Evolutionary conservation across 2,329 filamentous ascomycete species (phyloP), one percentile per base, ranked within the genome.

Genomic region (Alternaria viburni): DNA sequence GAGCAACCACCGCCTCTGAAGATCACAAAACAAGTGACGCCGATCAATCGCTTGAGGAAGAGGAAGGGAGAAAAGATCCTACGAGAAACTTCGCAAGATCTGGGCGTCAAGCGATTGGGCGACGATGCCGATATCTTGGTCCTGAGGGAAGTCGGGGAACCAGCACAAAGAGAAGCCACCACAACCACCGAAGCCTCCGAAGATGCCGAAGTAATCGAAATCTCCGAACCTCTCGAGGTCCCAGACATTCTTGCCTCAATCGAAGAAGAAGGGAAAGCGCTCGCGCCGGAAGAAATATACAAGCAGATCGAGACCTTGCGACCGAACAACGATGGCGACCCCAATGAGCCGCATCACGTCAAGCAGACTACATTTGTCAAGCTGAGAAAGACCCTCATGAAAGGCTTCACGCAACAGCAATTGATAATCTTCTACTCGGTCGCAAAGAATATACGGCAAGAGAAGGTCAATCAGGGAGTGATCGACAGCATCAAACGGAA

Each of bases 61-160:
- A 69, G 69, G 4, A 72, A 69, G 54, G 74, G 73, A 44, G 15
- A 41, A 17, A 74, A 71, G 54, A 30, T 68, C 9, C 56, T 79
- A 8, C 68, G 68, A 45, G 76, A 77, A 49, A 72, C 66, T 1
- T 76, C 75, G 2, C 74, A 74, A 17, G 65, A 66, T 21, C 57
- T 81, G 46, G 76, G 75, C 15, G 59, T 77, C 12, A 75, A 74
- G 66, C 68, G 69, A 12, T 65, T 81, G 62, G 79, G 79, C 49
- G 67, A 72, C 46, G 74, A 78, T 57, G 72, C 79, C 32, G 73
- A 79, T 11, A 77, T 81, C 21, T 62, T 81, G 15, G 73, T 81
- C 25, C 55, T 81, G 21, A 69, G 68, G 47, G 78, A 79, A 58
- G 61, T 74, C 11, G 61, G 56, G 6, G 59, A 72, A 7, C 49